These are phyloP conservation scores for Amanita pallidorosea DNA, from an alignment of 768 basidiomycete species.

Conservation along the genomic window DNA sequence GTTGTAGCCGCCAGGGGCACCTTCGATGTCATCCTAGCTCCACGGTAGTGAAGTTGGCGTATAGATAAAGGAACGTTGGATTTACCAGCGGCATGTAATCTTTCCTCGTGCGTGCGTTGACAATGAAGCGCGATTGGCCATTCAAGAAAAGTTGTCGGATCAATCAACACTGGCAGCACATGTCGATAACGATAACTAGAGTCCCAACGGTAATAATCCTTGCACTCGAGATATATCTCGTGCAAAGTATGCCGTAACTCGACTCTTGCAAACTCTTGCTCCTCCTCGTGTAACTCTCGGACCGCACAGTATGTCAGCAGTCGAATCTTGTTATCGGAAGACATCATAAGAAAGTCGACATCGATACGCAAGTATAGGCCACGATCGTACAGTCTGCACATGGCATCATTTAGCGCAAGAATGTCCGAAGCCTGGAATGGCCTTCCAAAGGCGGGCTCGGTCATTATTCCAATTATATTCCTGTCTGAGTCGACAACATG, in stretches of 20 bases:
- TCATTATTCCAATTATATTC: constrained; percentile 21
- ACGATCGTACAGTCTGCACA: constrained; percentile 17
- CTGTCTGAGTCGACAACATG: constrained; percentile 22
- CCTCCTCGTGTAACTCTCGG: neutral
- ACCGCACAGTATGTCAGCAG: constrained; percentile 14
- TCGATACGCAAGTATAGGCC: constrained; percentile 15
- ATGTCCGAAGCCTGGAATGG: constrained; percentile 18
- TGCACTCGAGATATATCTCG: neutral
- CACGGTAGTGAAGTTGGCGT: neutral
- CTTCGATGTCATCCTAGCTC: neutral
- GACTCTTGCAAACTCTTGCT: neutral
- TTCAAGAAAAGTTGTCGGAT: neutral
- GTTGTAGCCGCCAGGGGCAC: neutral
- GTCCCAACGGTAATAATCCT: neutral
- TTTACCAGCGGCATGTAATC: too few relatives aligned
- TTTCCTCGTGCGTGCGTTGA: neutral
- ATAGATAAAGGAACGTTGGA: neutral
- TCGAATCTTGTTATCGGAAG: constrained; percentile 25
- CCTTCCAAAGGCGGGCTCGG: constrained; percentile 25
- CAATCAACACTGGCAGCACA: neutral
- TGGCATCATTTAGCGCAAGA: constrained; percentile 19
- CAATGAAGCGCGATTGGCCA: neutral
- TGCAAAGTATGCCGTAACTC: neutral
- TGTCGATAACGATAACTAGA: neutral
- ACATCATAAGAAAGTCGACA: constrained; percentile 16